Conservation (phyloP, 176 grass and related monocot species). For the Tillandsia leiboldiana region DNA sequence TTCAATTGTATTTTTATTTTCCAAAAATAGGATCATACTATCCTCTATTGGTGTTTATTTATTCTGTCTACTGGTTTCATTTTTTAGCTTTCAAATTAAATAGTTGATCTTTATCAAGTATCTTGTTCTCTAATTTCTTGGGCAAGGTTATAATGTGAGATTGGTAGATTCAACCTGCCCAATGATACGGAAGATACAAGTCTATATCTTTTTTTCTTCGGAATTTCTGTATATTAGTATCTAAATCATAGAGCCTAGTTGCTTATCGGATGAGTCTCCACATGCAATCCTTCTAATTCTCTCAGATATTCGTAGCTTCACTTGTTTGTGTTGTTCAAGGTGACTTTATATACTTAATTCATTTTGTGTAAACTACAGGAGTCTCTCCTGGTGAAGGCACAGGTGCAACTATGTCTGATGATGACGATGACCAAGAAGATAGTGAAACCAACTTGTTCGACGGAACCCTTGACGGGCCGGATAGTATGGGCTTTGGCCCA, state of each 20-base stretch:
- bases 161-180: background rate
- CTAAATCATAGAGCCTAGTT: background rate
- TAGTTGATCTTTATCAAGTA: background rate
- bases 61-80: no score
- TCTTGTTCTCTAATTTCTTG: background rate
- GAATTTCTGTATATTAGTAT: background rate
- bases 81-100: no score
- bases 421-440: conserved; percentile 86
- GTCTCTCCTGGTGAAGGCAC: conserved; percentile 92
- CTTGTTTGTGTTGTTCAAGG: background rate
- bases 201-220: background rate
- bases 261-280: background rate
- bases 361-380: conserved; percentile 30
- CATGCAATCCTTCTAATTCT: background rate
- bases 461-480: conserved; percentile 50
- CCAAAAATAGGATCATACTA: no score
- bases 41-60: no score
- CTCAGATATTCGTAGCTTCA: no score
- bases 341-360: background rate
- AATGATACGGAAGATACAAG: background rate
- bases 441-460: conserved; percentile 73
- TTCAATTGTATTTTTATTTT: no score
- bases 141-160: background rate
- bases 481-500: conserved; percentile 88
- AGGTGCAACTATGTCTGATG: conserved; percentile 95